These are phyloP conservation scores for Daldinia childiae DNA, from an alignment of 495 filamentous ascomycete species.

Conservation along the genomic window DNA sequence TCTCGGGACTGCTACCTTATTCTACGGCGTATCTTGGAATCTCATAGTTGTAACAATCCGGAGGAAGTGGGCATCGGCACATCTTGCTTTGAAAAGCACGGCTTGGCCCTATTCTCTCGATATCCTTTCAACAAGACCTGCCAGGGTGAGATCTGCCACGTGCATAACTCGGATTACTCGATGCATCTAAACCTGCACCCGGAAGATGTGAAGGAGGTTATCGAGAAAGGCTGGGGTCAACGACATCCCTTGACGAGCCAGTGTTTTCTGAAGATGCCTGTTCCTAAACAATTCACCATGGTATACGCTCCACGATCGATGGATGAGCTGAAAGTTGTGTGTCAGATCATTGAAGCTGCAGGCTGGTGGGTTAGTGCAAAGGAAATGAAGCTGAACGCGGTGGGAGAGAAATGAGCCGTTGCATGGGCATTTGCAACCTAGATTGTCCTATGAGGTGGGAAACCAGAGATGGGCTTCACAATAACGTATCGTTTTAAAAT, in stretches of 20 bases:
- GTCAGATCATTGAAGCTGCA: conserved; percentile 76
- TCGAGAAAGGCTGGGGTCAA: conserved; percentile 88
- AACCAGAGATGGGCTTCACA: not conserved
- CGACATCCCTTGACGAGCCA: conserved; percentile 81
- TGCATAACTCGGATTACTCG: conserved; percentile 77
- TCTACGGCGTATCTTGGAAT: conserved; percentile 60
- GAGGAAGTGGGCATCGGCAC: conserved; percentile 66
- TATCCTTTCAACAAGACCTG: conserved; percentile 70
- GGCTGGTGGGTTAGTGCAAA: conserved; percentile 65
- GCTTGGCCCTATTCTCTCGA: conserved; percentile 73
- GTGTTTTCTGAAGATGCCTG: conserved; percentile 60
- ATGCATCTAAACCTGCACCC: conserved; percentile 82
- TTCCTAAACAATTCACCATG: conserved; percentile 76
- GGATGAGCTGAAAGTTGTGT: conserved; percentile 72
- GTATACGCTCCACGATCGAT: conserved; percentile 79
- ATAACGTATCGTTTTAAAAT: not conserved
- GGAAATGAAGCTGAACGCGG: conserved; percentile 51
- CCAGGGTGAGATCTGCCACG: conserved; percentile 81
- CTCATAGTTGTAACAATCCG: conserved; percentile 58
- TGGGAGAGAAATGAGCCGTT: conserved; percentile 23
- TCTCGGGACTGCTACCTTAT: conserved; percentile 59
- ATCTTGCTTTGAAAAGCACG: conserved; percentile 83
- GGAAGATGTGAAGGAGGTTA: conserved; percentile 76
- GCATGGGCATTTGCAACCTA: not conserved
- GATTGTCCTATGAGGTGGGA: not conserved